Evolutionary conservation across 495 filamentous ascomycete species (phyloP), one percentile per base, ranked within the genome.

Genomic region (Neurospora sp.): DNA sequence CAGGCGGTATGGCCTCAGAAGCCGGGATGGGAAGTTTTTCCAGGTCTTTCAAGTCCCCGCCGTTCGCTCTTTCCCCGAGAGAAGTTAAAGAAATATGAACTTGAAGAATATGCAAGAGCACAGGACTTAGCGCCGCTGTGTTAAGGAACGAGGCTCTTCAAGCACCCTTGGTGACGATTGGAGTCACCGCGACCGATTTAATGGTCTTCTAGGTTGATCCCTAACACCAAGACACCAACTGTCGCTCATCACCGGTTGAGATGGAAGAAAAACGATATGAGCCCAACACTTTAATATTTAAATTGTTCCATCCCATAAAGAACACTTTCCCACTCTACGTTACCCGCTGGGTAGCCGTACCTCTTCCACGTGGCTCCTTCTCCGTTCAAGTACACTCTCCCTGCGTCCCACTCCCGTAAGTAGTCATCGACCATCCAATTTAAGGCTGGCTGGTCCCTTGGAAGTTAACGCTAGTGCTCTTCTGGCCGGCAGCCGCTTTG

Each of bases 401-500:
- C 46, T 54, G 20, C 20, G 12, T 31, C 20, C 54, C 12, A 23
- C 12, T 35, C 54, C 16, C 46, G 12, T 54, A 35, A 3, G 35
- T 8, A 31, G 14, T 35, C 54, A 16, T 62, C 6, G 3, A 62
- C 46, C 46, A 54, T 8, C 46, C 20, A 62, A 4, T 31, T 35
- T 18, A 62, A 62, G 14, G 54, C 54, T 62, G 23, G 54, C 54
- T 62, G 8, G 54, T 62, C 6, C 54, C 54, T 23, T 77, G 73
- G 54, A 85, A 85, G 27, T 79, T 41, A 5, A 85, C 79, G 39
- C 72, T 73, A 75, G 74, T 69, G 48, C 77, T 80, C 70, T 70
- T 46, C 76, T 84, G 73, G 3, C 83, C 83, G 12, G 79, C 81
- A 5, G 79, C 77, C 39, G 77, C 78, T 78, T 78, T 70, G 75